Percentiles rank a stretch among this genome's conserved stretches.
phyloP scores from a whole-genome alignment of 495 filamentous ascomycete genomes.

The Lophiostoma macrostomum region DNA sequence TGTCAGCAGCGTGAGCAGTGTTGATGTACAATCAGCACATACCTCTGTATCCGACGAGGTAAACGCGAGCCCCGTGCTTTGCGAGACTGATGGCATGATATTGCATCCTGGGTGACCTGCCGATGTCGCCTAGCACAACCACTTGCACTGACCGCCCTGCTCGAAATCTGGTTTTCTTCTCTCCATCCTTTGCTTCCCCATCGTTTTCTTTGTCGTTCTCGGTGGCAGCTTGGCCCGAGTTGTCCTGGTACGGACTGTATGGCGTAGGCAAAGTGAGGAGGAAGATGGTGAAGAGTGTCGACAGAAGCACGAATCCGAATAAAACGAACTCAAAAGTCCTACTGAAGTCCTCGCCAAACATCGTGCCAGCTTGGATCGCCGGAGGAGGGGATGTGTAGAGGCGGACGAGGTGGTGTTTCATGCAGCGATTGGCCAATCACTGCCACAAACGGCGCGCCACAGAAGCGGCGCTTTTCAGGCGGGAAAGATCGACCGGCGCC shows the following conservation, averaged over 20 bases:
- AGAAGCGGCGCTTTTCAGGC: constrained; percentile 6
- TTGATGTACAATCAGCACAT: no score
- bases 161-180: constrained; percentile 28
- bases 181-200: constrained; percentile 19
- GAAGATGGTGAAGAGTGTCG: constrained; percentile 19
- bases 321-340: constrained; percentile 13
- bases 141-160: constrained; percentile 63
- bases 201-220: not conserved
- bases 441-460: constrained; percentile 9
- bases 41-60: constrained; percentile 88
- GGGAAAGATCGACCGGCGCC: not conserved
- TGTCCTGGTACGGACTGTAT: constrained; percentile 28
- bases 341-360: constrained; percentile 8
- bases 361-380: not conserved
- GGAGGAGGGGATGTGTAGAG: no score
- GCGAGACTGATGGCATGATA: constrained; percentile 96
- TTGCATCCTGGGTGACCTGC: constrained; percentile 95
- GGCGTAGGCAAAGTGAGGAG: constrained; percentile 28
- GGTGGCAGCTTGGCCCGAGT: not conserved
- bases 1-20: constrained; percentile 3
- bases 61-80: constrained; percentile 72
- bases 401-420: no score
- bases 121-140: constrained; percentile 97
- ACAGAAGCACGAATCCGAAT: constrained; percentile 7
- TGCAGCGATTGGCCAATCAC: not conserved